A percentile compares a stretch with the other conserved stretches of the same genome.
phyloP scores from a whole-genome alignment of 2,329 filamentous ascomycete genomes.

The Lecanicillium sp. region DNA sequence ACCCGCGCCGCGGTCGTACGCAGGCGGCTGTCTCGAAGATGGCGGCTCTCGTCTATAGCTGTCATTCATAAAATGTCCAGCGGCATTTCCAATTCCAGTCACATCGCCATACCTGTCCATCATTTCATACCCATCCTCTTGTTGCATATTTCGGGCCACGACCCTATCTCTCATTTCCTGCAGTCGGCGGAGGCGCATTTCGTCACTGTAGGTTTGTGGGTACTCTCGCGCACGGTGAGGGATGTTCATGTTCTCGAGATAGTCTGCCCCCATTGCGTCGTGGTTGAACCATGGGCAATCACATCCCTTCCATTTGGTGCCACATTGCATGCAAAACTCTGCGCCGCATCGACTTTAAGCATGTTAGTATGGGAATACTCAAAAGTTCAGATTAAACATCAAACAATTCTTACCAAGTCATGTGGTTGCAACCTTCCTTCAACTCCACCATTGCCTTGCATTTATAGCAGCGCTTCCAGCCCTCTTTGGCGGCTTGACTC shows the following conservation, averaged over 20 bases:
- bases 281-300: constrained; percentile 75
- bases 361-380: constrained; percentile 13
- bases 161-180: constrained; percentile 40
- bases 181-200: constrained; percentile 33
- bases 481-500: constrained; percentile 55
- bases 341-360: constrained; percentile 60
- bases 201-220: constrained; percentile 36
- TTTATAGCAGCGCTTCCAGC: constrained; percentile 68
- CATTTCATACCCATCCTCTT: constrained; percentile 28
- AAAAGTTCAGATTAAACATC: not conserved
- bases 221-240: constrained; percentile 24
- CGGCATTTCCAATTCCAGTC: constrained; percentile 40
- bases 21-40: constrained; percentile 13
- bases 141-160: constrained; percentile 26
- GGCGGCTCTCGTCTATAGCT: constrained; percentile 34
- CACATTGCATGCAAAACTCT: constrained; percentile 84
- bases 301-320: constrained; percentile 72
- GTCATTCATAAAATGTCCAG: constrained; percentile 53
- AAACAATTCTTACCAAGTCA: constrained; percentile 62
- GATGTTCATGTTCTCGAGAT: constrained; percentile 43
- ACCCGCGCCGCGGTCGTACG: constrained; percentile 23
- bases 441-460: constrained; percentile 70
- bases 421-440: constrained; percentile 79
- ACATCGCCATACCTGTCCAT: constrained; percentile 24
- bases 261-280: constrained; percentile 44